Evolutionary conservation across 2,329 filamentous ascomycete species (phyloP).

Genomic region (Incumbomyces delicatus): DNA sequence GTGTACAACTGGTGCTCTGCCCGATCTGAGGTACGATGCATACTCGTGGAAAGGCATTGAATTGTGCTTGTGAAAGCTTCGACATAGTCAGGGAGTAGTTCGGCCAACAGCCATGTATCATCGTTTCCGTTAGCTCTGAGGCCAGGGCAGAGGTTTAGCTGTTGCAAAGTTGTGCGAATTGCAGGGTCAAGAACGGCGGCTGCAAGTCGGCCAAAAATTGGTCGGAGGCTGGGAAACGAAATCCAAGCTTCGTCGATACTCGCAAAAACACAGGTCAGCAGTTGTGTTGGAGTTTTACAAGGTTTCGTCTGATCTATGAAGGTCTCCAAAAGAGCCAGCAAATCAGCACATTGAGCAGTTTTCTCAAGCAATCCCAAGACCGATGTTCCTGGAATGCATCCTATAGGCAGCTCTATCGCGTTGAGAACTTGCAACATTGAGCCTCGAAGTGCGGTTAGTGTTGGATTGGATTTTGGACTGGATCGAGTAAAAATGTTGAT

Average conservation of each 20-base stretch:
- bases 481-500: conserved; percentile 2
- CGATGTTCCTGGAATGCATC: too few species aligned
- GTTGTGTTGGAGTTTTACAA: too few species aligned
- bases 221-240: neutral
- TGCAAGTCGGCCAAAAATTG: neutral
- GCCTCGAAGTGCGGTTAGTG: neutral
- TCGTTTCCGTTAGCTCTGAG: too few species aligned
- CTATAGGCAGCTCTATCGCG: neutral
- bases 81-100: neutral
- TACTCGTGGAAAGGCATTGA: neutral
- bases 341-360: too few species aligned
- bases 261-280: neutral
- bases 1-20: neutral
- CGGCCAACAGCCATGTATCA: neutral
- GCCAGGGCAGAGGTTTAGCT: neutral
- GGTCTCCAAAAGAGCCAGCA: too few species aligned
- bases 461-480: neutral
- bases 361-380: too few species aligned
- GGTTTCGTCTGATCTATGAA: too few species aligned
- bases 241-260: neutral
- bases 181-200: neutral
- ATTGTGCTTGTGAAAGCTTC: neutral
- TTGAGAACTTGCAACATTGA: neutral
- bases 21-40: neutral
- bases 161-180: neutral